Conservation (phyloP, 768 basidiomycete genomes). For the Naematelia encephala region DNA sequence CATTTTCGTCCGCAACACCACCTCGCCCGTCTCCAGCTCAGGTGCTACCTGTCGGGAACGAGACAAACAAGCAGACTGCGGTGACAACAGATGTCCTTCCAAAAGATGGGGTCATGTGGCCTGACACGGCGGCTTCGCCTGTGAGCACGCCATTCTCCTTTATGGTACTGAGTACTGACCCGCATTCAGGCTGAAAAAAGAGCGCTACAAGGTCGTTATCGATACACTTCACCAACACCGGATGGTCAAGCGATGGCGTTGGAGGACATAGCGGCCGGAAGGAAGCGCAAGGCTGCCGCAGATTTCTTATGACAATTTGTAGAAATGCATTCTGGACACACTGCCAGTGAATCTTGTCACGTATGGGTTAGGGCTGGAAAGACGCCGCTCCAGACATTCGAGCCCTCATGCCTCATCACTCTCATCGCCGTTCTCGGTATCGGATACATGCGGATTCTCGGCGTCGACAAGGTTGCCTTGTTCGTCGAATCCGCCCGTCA, state of each 20-base stretch:
- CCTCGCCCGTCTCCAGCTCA: conserved; percentile 4
- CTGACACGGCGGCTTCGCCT: conserved; percentile 41
- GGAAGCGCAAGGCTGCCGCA: conserved; percentile 53
- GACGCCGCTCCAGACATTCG: too few species aligned
- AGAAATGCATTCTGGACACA: not conserved
- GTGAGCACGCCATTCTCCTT: conserved; percentile 20
- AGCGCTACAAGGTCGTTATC: conserved; percentile 45
- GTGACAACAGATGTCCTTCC: conserved; percentile 24
- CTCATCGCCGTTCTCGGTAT: not conserved
- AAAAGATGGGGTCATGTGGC: conserved; percentile 51
- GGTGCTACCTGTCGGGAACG: conserved; percentile 1
- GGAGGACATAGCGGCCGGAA: conserved; percentile 17
- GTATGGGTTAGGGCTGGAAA: too few species aligned
- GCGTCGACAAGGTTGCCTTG: not conserved
- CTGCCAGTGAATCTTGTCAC: too few species aligned
- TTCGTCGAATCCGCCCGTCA: conserved; percentile 10
- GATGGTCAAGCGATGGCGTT: conserved; percentile 8
- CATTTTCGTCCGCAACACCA: conserved; percentile 9
- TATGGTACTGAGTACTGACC: not conserved
- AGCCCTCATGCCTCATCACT: not conserved
- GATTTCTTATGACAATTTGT: conserved; percentile 60
- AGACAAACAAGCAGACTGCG: not conserved
- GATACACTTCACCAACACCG: conserved; percentile 41
- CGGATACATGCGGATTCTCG: not conserved
- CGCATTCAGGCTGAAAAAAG: conserved; percentile 45